Evolutionary conservation across 2,329 filamentous ascomycete genomes (phyloP).

Genomic region (Ophiocordyceps robertsii): DNA sequence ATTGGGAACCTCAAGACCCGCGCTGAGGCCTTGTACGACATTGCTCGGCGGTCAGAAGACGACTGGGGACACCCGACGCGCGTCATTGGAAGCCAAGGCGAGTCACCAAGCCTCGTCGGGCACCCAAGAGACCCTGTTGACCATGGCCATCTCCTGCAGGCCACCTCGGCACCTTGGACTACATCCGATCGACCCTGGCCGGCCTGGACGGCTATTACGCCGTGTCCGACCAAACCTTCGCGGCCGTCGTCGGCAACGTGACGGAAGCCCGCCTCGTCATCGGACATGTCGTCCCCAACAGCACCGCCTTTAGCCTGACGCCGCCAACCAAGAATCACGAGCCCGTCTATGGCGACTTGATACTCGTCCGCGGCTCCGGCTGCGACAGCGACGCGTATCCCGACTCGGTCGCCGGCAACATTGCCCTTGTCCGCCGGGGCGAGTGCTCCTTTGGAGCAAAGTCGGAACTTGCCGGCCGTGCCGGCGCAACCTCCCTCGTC

Average conservation of each 20-base stretch:
- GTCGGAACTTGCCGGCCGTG: conserved; percentile 51
- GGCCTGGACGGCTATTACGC: conserved; percentile 47
- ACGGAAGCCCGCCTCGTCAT: conserved; percentile 44
- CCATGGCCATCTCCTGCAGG: conserved; percentile 22
- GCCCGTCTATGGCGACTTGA: conserved; percentile 43
- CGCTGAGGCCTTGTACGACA: conserved; percentile 46
- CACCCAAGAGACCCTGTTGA: too few relatives aligned
- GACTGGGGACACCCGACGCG: conserved; percentile 57
- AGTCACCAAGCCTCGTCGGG: too few relatives aligned
- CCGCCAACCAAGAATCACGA: conserved; percentile 49
- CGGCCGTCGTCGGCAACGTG: conserved; percentile 46
- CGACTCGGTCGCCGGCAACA: conserved; percentile 40
- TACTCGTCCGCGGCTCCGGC: conserved; percentile 48
- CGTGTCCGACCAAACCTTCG: conserved; percentile 49
- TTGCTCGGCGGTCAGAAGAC: conserved; percentile 43
- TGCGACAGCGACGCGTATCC: conserved; percentile 54
- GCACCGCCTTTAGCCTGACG: conserved; percentile 49
- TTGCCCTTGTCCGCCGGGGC: conserved; percentile 60
- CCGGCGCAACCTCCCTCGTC: conserved; percentile 57
- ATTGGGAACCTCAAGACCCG: conserved; percentile 41
- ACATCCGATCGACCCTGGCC: conserved; percentile 42
- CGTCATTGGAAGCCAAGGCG: conserved; percentile 54
- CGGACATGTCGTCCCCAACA: conserved; percentile 33
- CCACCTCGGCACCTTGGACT: conserved; percentile 50
- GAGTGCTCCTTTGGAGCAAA: conserved; percentile 60